Evolutionary conservation across 2,329 filamentous ascomycete genomes (phyloP), one percentile per base, ranked within the genome.

Genomic region (Xylaria sp.): DNA sequence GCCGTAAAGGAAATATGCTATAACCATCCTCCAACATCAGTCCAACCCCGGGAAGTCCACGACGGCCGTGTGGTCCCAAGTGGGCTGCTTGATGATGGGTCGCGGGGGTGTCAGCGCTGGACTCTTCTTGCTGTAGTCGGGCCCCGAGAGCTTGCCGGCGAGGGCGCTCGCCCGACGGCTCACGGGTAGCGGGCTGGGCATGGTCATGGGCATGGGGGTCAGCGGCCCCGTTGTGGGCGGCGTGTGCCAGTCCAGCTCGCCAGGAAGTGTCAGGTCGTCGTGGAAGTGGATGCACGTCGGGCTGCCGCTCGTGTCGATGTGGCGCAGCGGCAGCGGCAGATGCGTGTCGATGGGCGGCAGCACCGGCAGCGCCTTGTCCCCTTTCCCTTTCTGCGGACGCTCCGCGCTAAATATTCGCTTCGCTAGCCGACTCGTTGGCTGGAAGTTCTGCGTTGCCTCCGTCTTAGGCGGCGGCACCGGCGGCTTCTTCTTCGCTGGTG

Each of bases 231-330:
- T n/a, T n/a, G n/a, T n/a, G n/a, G n/a, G 54, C 31, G 54, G 54
- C 38, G 54, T 49, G 35, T 62, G 51, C 62, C 62, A 64, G 54
- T 64, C 62, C 3, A 64, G 51, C 27, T 64, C 62, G 33, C 62
- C 62, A 2, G 62, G 62, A 3, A 64, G 56, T 17, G 55, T 64
- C 59, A 64, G 37, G 13, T 15, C 55, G 3, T 58, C 54, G 51
- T 59, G 51, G 51, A 62, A 54, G 11, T 33, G 33, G 23, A 59
- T 62, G 43, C 35, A 62, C 2, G 54, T 62, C 27, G 59, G 62
- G 21, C 59, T 59, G 17, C 43, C 33, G 54, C 25, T 61, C n/a
- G 49, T 61, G 48, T 64, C 62, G 29, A 54, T 41, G 33, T 44
- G 33, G 10, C 33, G 49, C 2, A 37, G 21, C 1, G 47, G 47